These are phyloP conservation scores for Lepidium aucheri DNA, from an alignment of 345 rosid genomes.

Conservation along the genomic window DNA sequence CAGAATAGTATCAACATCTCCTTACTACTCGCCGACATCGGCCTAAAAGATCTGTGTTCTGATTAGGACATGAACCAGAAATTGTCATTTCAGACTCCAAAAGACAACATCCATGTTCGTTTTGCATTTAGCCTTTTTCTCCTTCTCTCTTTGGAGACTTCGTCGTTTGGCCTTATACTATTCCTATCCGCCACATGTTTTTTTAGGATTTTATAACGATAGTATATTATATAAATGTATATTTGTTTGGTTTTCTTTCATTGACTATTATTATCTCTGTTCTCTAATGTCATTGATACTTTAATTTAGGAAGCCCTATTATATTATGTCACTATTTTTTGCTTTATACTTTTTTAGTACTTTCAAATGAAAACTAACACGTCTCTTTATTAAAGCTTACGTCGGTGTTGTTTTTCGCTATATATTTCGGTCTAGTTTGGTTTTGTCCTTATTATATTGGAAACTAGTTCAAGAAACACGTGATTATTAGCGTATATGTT, in stretches of 20 bases:
- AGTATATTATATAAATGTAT: background rate
- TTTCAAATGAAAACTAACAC: background rate
- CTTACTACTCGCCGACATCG: constrained; percentile 17
- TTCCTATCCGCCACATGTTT: background rate
- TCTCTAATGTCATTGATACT: background rate
- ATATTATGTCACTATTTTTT: background rate
- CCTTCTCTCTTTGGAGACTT: background rate
- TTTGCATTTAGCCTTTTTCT: constrained; percentile 8
- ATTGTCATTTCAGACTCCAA: background rate
- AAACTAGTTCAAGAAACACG: constrained; percentile 1
- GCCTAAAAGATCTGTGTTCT: background rate
- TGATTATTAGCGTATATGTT: background rate
- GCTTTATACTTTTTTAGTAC: background rate
- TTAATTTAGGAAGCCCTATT: background rate
- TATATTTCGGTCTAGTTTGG: background rate
- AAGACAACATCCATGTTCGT: background rate
- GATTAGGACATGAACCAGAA: background rate
- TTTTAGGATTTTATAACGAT: background rate
- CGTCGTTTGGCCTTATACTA: background rate
- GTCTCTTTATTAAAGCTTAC: constrained; percentile 5
- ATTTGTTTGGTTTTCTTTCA: background rate
- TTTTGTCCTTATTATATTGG: background rate
- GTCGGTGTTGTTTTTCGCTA: background rate
- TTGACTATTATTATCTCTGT: background rate
- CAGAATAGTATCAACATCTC: constrained; percentile 27